Evolutionary conservation across 495 filamentous ascomycete species (phyloP), one percentile per base, ranked within the genome.

Genomic region (Choiromyces venosus): DNA sequence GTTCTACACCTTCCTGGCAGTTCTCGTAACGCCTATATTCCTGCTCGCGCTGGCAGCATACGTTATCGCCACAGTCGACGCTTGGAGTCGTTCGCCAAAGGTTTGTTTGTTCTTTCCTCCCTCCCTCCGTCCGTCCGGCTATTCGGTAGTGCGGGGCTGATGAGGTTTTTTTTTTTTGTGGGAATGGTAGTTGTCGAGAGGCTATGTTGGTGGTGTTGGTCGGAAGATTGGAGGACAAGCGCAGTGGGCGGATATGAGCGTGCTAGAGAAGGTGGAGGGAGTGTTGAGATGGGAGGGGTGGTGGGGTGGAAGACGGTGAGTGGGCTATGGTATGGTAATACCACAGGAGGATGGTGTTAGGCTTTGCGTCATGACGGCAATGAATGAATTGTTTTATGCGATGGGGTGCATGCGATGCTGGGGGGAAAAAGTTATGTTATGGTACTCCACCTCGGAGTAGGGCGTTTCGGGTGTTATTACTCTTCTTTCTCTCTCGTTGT

Each of bases 241-340:
- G n/a, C 52, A 61, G 10, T 61, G 52, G 52, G 52, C 52, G 25
- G 52, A 61, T 29, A 61, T 61, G 52, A 61, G 52, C 16, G 52
- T 61, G 9, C 52, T 61, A 25, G 52, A 61, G 52, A 61, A 61
- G 16, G 52, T 61, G 12, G 52, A 61, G 52, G 52, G 52, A 14
- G 52, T 61, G 52, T 61, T 61, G 52, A 61, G 52, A 10, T 61
- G 52, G 52, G 52, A 61, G 52, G 52, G 52, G n/a, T 61, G 52
- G 52, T 61, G n/a, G 52, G 52, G 52, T 61, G 52, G 52, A 25
- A 61, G 25, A 25, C 25, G 16, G 25, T 61, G 52, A 61, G 52
- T 25, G n/a, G n/a, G n/a, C n/a, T n/a, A n/a, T n/a, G n/a, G n/a
- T n/a, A n/a, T n/a, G n/a, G n/a, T n/a, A n/a, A n/a, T n/a, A n/a